Conservation (phyloP, 148 eudicot genomes). For the Pouteria glomerata region DNA sequence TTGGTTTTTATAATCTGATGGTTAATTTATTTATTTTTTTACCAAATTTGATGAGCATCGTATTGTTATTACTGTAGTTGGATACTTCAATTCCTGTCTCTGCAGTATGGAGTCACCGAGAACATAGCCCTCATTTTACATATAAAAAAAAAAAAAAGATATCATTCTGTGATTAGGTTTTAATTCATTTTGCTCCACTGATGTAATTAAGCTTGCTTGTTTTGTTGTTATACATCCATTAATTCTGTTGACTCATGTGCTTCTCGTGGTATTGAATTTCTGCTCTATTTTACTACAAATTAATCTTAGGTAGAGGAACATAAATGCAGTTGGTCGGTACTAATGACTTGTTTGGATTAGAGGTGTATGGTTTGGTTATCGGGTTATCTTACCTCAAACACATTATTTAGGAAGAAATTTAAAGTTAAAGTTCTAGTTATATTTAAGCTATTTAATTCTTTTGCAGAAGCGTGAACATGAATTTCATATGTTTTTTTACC, state of each 20-base stretch:
- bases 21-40: not conserved
- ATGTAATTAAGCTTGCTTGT: not conserved
- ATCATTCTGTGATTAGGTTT: too few relatives aligned
- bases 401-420: too few relatives aligned
- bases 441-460: too few relatives aligned
- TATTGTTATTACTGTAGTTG: not conserved
- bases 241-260: not conserved
- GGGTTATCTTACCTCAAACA: too few relatives aligned
- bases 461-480: too few relatives aligned
- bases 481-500: too few relatives aligned
- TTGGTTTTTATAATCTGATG: not conserved
- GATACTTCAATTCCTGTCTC: not conserved
- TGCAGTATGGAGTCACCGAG: conserved; percentile 3
- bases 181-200: not conserved
- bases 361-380: not conserved
- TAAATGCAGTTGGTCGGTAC: conserved; percentile 1
- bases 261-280: not conserved
- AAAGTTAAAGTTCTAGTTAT: too few relatives aligned
- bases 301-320: not conserved
- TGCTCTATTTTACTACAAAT: not conserved
- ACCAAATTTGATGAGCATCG: not conserved
- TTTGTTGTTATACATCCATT: not conserved
- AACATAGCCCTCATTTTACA: not conserved
- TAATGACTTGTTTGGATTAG: not conserved
- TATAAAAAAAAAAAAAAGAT: too few relatives aligned